Evolutionary conservation across 345 rosid species (phyloP).

Genomic region (Populus ilicifolia): DNA sequence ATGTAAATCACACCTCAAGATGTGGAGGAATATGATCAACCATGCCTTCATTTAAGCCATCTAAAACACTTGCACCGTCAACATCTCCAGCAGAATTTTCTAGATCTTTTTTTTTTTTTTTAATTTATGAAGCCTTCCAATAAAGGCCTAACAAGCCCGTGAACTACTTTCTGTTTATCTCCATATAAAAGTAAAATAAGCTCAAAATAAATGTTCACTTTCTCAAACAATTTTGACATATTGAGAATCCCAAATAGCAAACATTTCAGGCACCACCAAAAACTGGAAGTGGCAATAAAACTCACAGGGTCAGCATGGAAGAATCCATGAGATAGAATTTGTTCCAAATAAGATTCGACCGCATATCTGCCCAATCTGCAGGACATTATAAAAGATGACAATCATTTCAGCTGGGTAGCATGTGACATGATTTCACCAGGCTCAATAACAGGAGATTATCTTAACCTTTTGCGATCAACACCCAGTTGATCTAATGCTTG

Average conservation of each 20-base stretch:
- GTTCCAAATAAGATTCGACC: conserved; percentile 98
- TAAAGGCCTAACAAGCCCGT: not conserved
- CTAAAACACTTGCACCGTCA: not conserved
- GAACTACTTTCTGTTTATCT: not conserved
- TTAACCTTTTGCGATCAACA: conserved; percentile 84
- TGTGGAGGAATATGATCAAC: not conserved
- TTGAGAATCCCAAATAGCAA: not conserved
- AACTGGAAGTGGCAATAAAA: conserved; percentile 3
- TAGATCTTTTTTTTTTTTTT: not conserved
- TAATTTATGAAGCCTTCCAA: not conserved
- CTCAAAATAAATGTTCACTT: not conserved
- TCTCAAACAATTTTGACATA: not conserved
- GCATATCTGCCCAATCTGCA: conserved; percentile 89
- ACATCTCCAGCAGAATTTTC: not conserved
- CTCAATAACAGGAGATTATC: conserved; percentile 6
- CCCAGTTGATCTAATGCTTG: conserved; percentile 88
- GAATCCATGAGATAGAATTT: conserved; percentile 95
- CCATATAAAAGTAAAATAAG: not conserved
- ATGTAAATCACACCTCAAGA: not conserved
- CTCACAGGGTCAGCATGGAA: conserved; percentile 98
- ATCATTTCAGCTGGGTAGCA: not conserved
- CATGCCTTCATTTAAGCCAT: not conserved
- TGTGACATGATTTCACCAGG: conserved; percentile 5
- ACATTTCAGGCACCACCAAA: conserved; percentile 1
- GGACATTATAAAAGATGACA: conserved; percentile 15